Conservation (phyloP, 1,284 basidiomycete genomes). For the Leccinum brunneo-olivaceum region DNA sequence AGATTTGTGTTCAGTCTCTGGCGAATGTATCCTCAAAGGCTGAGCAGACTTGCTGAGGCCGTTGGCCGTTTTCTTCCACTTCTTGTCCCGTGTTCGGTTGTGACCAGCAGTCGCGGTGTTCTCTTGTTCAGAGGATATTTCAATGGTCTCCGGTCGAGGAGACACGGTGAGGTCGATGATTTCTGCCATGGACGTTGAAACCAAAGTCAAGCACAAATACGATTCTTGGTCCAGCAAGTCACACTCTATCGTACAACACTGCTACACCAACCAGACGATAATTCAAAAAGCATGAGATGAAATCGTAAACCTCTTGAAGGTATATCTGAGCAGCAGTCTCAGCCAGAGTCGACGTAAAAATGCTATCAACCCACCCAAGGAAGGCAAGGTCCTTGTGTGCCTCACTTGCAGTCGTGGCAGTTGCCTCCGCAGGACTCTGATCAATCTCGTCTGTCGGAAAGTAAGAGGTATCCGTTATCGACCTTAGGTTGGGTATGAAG, state of each 20-base stretch:
- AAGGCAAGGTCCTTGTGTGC: constrained; percentile 87
- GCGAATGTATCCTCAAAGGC: constrained; percentile 20
- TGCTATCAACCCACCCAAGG: constrained; percentile 60
- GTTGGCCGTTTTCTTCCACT: constrained; percentile 17
- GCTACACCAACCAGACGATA: background rate
- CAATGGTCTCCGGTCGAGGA: constrained; percentile 24
- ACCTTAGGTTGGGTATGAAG: constrained; percentile 89
- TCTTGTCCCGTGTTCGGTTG: constrained; percentile 12
- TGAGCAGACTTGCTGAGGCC: constrained; percentile 11
- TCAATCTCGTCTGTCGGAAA: constrained; percentile 97
- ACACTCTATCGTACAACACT: constrained; percentile 2
- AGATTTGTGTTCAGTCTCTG: constrained; percentile 3
- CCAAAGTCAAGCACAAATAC: background rate
- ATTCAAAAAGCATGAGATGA: constrained; percentile 35
- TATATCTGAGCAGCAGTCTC: constrained; percentile 45
- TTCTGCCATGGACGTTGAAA: constrained; percentile 21
- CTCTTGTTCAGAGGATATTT: constrained; percentile 25
- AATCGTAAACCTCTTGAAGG: constrained; percentile 68
- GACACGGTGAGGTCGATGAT: constrained; percentile 29
- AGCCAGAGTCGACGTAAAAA: constrained; percentile 1
- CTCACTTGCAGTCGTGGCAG: constrained; percentile 47
- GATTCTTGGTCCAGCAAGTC: constrained; percentile 1
- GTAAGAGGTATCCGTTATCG: constrained; percentile 92
- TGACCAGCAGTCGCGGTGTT: background rate
- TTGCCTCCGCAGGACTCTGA: constrained; percentile 68